These are phyloP conservation scores for Williopsis jadinii DNA, from an alignment of 1,139 yeast species.

Conservation along the genomic window DNA sequence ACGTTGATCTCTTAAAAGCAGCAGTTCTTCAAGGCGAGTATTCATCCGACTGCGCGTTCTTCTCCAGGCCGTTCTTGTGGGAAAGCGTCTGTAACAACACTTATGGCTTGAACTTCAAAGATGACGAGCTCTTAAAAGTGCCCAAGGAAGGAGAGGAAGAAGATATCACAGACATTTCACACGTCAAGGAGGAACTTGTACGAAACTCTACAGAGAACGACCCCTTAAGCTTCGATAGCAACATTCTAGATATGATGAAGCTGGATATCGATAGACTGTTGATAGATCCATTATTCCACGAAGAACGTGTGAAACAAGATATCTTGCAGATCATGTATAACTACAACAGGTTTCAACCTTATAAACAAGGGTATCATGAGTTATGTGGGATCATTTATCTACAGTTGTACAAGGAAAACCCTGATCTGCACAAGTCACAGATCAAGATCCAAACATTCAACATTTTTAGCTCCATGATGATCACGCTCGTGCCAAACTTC, in stretches of 20 bases:
- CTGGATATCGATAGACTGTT: conserved; percentile 58
- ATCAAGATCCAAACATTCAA: conserved; percentile 22
- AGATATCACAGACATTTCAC: background rate
- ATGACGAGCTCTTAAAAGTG: conserved; percentile 14
- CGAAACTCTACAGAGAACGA: background rate
- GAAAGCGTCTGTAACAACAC: conserved; percentile 17
- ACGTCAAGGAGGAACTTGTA: background rate
- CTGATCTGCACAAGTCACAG: conserved; percentile 2
- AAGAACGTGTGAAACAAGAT: conserved; percentile 31
- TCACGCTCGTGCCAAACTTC: conserved; percentile 28
- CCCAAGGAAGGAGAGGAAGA: conserved; percentile 1
- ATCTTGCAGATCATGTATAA: conserved; percentile 49
- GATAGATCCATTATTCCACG: conserved; percentile 45
- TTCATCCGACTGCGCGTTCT: conserved; percentile 9
- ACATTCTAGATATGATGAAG: conserved; percentile 42
- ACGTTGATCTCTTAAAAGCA: conserved; percentile 12
- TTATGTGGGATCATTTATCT: conserved; percentile 53
- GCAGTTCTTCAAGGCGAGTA: conserved; percentile 20
- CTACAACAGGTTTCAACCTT: conserved; percentile 38
- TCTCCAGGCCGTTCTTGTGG: conserved; percentile 20
- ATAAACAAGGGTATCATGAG: conserved; percentile 70
- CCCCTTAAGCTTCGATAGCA: conserved; percentile 4
- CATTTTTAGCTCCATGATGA: conserved; percentile 27
- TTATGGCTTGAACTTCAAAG: conserved; percentile 10
- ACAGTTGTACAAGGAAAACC: conserved; percentile 37